phyloP scores from a whole-genome alignment of 352 stramenopile species.

The Phytophthora idaei region DNA sequence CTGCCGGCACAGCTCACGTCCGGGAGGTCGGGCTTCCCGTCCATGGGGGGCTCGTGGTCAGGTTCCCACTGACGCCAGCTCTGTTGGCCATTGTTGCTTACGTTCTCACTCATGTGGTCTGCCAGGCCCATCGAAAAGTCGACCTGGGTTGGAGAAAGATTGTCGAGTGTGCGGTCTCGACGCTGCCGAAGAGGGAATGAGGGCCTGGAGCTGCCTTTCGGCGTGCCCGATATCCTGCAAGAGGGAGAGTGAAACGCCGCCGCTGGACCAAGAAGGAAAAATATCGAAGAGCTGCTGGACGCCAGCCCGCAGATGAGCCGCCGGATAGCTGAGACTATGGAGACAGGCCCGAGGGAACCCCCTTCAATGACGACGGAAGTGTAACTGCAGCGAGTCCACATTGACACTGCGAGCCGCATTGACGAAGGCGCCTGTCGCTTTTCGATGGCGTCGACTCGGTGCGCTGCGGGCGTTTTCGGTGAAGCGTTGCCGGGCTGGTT shows the following conservation, averaged over 20 bases:
- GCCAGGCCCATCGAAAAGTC: constrained; percentile 28
- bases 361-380: constrained; percentile 4
- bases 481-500: constrained; percentile 7
- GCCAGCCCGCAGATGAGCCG: constrained; percentile 13
- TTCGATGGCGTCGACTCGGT: constrained; percentile 14
- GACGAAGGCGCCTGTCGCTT: constrained; percentile 31
- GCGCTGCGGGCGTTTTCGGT: constrained; percentile 18
- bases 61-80: constrained; percentile 35
- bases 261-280: constrained; percentile 28
- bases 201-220: constrained; percentile 3
- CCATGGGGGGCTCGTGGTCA: constrained; percentile 33
- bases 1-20: constrained; percentile 10
- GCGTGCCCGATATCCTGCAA: constrained; percentile 14
- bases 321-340: constrained; percentile 14
- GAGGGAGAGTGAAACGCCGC: constrained; percentile 31
- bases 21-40: constrained; percentile 20
- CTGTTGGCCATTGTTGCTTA: constrained; percentile 28
- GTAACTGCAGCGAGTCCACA: constrained; percentile 13
- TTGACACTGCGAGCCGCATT: constrained; percentile 2
- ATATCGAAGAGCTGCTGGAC: constrained; percentile 38
- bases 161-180: constrained; percentile 20
- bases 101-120: constrained; percentile 41
- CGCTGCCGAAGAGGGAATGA: constrained; percentile 27
- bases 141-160: background rate
- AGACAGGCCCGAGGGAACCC: constrained; percentile 27